Evolutionary conservation across 2,329 filamentous ascomycete genomes (phyloP), one percentile per base, ranked within the genome.

Genomic region (Podosphaera aphanis): DNA sequence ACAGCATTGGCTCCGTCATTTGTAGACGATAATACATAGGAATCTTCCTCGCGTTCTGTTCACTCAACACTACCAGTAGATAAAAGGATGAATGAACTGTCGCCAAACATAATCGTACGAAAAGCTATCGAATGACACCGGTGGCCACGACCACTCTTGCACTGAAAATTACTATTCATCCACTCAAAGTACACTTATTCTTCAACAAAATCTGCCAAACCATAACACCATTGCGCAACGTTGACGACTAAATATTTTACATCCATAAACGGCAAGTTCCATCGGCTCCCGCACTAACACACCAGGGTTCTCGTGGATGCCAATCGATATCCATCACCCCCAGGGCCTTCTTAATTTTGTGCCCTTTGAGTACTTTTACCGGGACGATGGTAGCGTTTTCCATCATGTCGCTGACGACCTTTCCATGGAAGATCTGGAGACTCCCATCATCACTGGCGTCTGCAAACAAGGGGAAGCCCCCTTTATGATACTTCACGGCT

Each of bases 301-400:
- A 80, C 90, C 90, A 95, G 2, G 88, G 84, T 63, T 95, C 83
- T 51, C 73, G 74, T 5, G 85, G 84, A 66, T 98, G 90, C 92
- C 92, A 98, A 58, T 93, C 83, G 23, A 98, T 66, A 60, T 93
- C 88, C 68, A 95, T 70, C 15, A 95, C 86, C 52, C 90, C 90
- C 48, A 98, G 64, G 53, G 85, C 79, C 58, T 74, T 80, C 58
- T 81, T 79, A 2, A 95, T 77, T 63, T 79, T 82, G 64, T 98
- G 90, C 1, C 90, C 90, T 57, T 74, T 79, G 43, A 98, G 70
- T 57, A 93, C 84, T 70, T 95, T 98, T 51, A 98, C 71, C 7
- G 90, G 90, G 44, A 95, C 90, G 57, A 98, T 93, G 13, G 80
- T 92, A 5, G 90, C 86, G 58, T 93, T 93, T 66, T 93, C 85